Base-by-base conservation (phyloP, 257 asterid species). In the Cordia subcordata region DNA sequence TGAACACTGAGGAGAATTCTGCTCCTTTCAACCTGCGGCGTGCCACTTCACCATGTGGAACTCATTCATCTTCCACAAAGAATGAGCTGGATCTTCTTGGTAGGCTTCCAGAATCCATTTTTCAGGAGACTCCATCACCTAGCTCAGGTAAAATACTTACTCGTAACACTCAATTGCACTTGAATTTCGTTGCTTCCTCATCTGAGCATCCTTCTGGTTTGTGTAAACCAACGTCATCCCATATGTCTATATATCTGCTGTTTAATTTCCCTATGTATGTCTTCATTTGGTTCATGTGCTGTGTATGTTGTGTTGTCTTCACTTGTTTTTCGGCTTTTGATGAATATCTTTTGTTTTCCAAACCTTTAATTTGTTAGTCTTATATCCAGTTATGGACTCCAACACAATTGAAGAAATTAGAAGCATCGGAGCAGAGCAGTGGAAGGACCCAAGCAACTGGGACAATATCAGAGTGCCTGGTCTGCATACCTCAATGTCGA, bases 381-480 rank as follows among this genome's bases (percentile, higher is more conserved):
- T 53, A 15, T 21, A 53, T 11, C 38, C 84, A 92, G 95, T 67
- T 33, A 76, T 68, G 77, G 87, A 67, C n/a, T 40, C 79, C 6
- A 64, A 53, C 52, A 62, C 75, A 16, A 69, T 76, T 14, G 88
- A 81, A 49, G 84, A 81, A 35, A 65, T 76, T 4, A 85, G 65
- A 65, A 74, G 70, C 57, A 67, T 73, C 20, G 83, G 77, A 52
- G 55, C 77, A 35, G 85, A 79, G 55, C 89, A 82, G 39, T 83
- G 79, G 40, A 85, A 83, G 75, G 85, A 68, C 17, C 73, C 82
- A 22, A 65, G 88, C 71, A 78, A 79, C 65, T 84, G 93, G 94
- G 95, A 85, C 56, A 94, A 81, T 76, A 76, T 89, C 60, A 79
- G 57, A 66, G 97, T 82, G 2, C 97, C 96, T 0, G 95, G 96